phyloP scores from a whole-genome alignment of 2,329 filamentous ascomycete genomes.

The Penicillium sp. region DNA sequence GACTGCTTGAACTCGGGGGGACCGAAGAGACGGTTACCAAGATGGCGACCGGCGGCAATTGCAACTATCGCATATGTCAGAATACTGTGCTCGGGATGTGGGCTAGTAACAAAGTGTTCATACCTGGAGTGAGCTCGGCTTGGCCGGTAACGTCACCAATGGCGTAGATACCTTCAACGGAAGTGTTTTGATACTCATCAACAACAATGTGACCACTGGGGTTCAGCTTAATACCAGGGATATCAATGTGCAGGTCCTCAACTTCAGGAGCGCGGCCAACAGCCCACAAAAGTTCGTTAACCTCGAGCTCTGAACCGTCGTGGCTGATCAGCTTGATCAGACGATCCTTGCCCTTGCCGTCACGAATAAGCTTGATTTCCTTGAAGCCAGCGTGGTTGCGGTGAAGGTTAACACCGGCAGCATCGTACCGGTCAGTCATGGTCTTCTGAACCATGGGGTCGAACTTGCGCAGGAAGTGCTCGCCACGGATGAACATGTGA shows the following conservation, averaged over 20 bases:
- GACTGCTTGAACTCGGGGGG: conserved; percentile 48
- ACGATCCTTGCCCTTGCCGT: conserved; percentile 53
- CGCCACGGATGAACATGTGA: conserved; percentile 55
- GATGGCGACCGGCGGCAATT: conserved; percentile 56
- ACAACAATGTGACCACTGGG: conserved; percentile 48
- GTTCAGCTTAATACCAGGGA: conserved; percentile 47
- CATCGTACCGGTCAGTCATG: conserved; percentile 56
- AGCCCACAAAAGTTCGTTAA: conserved; percentile 57
- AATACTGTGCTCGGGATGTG: background rate
- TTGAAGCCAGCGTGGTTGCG: conserved; percentile 52
- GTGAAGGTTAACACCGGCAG: conserved; percentile 53
- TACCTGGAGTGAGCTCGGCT: conserved; percentile 56
- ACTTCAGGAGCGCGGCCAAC: conserved; percentile 53
- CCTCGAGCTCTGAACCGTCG: conserved; percentile 49
- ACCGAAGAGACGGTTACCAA: conserved; percentile 56
- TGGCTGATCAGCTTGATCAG: conserved; percentile 49
- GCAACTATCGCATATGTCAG: conserved; percentile 43
- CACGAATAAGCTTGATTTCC: conserved; percentile 50
- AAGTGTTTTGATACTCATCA: conserved; percentile 57
- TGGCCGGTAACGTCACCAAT: conserved; percentile 57
- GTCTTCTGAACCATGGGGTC: conserved; percentile 58
- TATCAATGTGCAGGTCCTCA: conserved; percentile 46
- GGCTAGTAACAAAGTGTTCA: conserved; percentile 7
- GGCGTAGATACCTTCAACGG: conserved; percentile 52
- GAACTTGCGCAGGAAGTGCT: conserved; percentile 55